Evolutionary conservation across 768 basidiomycete genomes (phyloP).

Genomic region (Fibroporia radiculosa): DNA sequence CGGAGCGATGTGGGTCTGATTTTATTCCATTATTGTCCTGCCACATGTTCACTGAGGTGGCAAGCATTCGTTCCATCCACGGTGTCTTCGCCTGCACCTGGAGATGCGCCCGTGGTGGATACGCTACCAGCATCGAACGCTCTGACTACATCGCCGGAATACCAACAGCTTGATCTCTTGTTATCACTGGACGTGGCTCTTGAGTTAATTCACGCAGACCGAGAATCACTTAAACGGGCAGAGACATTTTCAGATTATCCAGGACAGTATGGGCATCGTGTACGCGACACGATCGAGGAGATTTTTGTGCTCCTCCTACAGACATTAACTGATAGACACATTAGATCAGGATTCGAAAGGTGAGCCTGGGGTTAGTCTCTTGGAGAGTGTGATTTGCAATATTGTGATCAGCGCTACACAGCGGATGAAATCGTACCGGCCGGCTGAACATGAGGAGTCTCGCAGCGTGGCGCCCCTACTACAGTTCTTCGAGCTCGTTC

Average conservation of each 20-base stretch:
- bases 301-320: constrained; percentile 80
- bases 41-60: constrained; percentile 4
- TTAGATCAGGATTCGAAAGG: constrained; percentile 65
- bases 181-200: constrained; percentile 89
- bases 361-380: constrained; percentile 10
- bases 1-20: constrained; percentile 7
- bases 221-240: constrained; percentile 85
- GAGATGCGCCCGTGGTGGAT: too few species aligned
- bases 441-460: constrained; percentile 76
- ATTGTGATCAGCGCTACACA: constrained; percentile 60
- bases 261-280: constrained; percentile 77
- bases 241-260: constrained; percentile 89
- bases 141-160: constrained; percentile 14
- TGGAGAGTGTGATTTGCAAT: constrained; percentile 3
- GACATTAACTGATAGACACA: constrained; percentile 70
- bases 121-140: too few species aligned
- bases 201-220: constrained; percentile 87
- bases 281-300: constrained; percentile 91
- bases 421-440: constrained; percentile 85
- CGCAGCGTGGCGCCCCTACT: constrained; percentile 85
- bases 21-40: not conserved
- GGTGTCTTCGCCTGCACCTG: constrained; percentile 15
- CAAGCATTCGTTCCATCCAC: constrained; percentile 17
- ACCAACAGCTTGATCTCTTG: constrained; percentile 59
- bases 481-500: constrained; percentile 97